Percentiles rank a stretch among this genome's conserved stretches.
Evolutionary conservation across 1,284 basidiomycete species (phyloP).

Genomic region (Cryptococcus wingfieldii): DNA sequence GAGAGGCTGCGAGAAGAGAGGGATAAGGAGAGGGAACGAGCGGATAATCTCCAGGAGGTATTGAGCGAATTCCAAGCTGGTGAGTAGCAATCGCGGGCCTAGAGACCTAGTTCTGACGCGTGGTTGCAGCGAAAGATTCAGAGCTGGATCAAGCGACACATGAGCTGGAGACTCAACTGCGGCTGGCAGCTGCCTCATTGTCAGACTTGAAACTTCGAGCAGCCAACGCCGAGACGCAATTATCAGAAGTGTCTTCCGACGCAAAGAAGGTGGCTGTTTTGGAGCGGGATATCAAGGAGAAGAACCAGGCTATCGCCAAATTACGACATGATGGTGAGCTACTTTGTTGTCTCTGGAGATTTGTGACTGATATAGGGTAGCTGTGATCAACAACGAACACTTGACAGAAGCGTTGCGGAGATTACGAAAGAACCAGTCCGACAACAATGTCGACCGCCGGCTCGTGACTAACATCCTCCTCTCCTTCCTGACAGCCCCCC

Average conservation of each 20-base stretch:
- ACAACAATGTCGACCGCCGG: slow-evolving; percentile 82
- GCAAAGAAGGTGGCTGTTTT: slow-evolving; percentile 64
- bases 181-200: slow-evolving; percentile 65
- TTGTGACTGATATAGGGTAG: slow-evolving; percentile 49
- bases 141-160: slow-evolving; percentile 66
- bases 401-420: slow-evolving; percentile 94
- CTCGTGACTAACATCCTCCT: slow-evolving; percentile 93
- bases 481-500: slow-evolving; percentile 84
- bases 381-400: slow-evolving; percentile 94
- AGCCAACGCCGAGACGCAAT: slow-evolving; percentile 66
- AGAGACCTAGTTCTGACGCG: slow-evolving; percentile 1
- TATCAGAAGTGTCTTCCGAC: slow-evolving; percentile 70
- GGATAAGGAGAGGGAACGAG: slow-evolving; percentile 68
- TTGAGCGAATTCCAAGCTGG: slow-evolving; percentile 91
- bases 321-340: slow-evolving; percentile 82
- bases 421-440: slow-evolving; percentile 75
- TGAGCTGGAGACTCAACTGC: slow-evolving; percentile 72
- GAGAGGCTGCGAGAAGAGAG: slow-evolving; percentile 58
- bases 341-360: no score
- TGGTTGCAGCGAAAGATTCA: slow-evolving; percentile 52
- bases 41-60: slow-evolving; percentile 81
- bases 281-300: slow-evolving; percentile 90
- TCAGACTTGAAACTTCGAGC: slow-evolving; percentile 83
- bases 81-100: slow-evolving; percentile 48
- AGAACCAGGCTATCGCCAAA: slow-evolving; percentile 85